Conservation (phyloP, 192 early-diverging fungal genomes). For the Mortierella antarctica region DNA sequence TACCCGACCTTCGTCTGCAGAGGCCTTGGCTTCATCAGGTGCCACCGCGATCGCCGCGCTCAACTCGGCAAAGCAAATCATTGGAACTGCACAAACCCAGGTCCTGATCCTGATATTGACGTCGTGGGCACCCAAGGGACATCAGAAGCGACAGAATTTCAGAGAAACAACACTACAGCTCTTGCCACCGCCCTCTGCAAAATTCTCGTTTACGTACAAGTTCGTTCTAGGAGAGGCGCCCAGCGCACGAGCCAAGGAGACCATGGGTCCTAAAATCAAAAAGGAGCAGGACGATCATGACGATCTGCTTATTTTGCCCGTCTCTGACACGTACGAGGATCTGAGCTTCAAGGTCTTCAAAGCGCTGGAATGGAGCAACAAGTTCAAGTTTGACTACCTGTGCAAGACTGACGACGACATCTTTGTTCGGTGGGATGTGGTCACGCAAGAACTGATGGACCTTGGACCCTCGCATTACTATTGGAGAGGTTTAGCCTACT, state of each 20-base stretch:
- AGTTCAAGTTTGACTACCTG: conserved; percentile 65
- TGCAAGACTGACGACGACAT: conserved; percentile 72
- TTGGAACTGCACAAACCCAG: conserved; percentile 48
- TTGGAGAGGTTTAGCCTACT: conserved; percentile 68
- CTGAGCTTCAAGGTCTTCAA: conserved; percentile 67
- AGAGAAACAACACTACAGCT: conserved; percentile 62
- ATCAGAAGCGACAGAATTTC: conserved; percentile 56
- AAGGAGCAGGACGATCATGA: conserved; percentile 57
- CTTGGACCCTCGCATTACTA: conserved; percentile 62
- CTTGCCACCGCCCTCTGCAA: conserved; percentile 52
- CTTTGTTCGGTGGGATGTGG: conserved; percentile 68
- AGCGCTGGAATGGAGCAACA: conserved; percentile 65
- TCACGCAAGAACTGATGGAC: conserved; percentile 56
- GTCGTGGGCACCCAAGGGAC: conserved; percentile 66
- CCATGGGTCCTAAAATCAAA: conserved; percentile 59
- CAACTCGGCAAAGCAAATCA: conserved; percentile 40
- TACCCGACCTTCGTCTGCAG: conserved; percentile 45
- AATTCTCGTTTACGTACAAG: conserved; percentile 59
- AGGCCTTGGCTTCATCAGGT: conserved; percentile 18
- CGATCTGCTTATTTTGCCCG: conserved; percentile 65
- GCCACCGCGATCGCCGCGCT: conserved; percentile 40
- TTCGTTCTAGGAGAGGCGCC: conserved; percentile 67
- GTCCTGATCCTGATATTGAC: conserved; percentile 66
- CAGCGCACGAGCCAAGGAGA: conserved; percentile 41
- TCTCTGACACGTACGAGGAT: conserved; percentile 63